Conservation (phyloP, 768 basidiomycete genomes). For the Floccularia luteovirens region DNA sequence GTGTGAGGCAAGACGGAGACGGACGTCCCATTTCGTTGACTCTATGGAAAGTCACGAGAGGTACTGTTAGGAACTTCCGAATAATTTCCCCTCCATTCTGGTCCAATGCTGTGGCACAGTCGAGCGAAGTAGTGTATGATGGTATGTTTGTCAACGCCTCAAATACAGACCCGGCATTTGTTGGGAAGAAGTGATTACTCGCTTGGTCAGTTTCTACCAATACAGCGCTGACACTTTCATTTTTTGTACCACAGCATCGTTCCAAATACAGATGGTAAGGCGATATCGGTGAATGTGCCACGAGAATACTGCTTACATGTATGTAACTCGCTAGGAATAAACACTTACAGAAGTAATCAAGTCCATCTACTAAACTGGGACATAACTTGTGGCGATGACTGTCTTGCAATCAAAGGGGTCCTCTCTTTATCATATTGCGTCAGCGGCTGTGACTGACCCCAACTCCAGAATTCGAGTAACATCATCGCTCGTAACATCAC, state of each 20-base stretch:
- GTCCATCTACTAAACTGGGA: conserved; percentile 49
- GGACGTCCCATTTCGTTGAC: conserved; percentile 53
- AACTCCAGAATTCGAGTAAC: conserved; percentile 51
- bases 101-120: conserved; percentile 49
- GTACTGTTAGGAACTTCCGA: conserved; percentile 35
- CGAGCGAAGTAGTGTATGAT: conserved; percentile 40
- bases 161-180: conserved; percentile 41
- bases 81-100: conserved; percentile 54
- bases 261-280: conserved; percentile 53
- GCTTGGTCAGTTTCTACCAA: background rate
- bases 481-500: conserved; percentile 38
- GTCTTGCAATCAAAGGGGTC: conserved; percentile 58
- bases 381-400: conserved; percentile 58
- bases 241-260: conserved; percentile 29
- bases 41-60: conserved; percentile 34
- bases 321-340: conserved; percentile 32
- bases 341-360: conserved; percentile 45
- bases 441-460: background rate
- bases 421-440: conserved; percentile 9
- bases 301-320: background rate
- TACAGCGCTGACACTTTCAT: background rate
- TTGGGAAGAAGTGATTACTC: conserved; percentile 39
- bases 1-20: conserved; percentile 42
- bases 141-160: conserved; percentile 53
- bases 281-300: background rate